Evolutionary conservation across 305 asterid species (phyloP).

Genomic region (Fraxinus ornus): DNA sequence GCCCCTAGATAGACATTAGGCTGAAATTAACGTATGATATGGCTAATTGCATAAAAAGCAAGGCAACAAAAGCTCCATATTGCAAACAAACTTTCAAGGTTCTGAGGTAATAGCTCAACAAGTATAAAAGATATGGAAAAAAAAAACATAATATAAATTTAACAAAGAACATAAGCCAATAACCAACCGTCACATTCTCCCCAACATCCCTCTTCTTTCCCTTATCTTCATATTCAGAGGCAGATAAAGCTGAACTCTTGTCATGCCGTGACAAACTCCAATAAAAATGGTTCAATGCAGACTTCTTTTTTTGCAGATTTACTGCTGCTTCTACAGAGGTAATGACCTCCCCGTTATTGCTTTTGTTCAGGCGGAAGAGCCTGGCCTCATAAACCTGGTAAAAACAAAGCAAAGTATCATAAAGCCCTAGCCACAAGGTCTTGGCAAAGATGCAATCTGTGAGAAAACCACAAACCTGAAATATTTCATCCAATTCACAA

Average conservation of each 20-base stretch:
- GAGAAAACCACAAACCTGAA: constrained; percentile 60
- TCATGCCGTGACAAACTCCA: constrained; percentile 66
- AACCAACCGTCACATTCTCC: constrained; percentile 78
- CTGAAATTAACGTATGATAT: neutral
- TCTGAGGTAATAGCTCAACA: constrained; percentile 1
- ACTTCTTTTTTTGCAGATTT: constrained; percentile 71
- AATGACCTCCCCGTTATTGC: constrained; percentile 64
- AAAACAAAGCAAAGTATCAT: constrained; percentile 26
- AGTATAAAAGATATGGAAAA: neutral
- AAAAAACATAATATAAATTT: constrained; percentile 12
- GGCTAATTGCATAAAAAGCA: neutral
- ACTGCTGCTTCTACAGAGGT: constrained; percentile 89
- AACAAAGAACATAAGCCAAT: constrained; percentile 23
- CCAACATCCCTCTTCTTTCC: constrained; percentile 75
- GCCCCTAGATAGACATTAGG: neutral
- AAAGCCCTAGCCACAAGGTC: constrained; percentile 19
- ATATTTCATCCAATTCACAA: constrained; percentile 92
- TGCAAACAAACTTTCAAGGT: neutral
- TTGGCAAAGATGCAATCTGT: constrained; percentile 14
- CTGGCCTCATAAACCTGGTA: constrained; percentile 88
- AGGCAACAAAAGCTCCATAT: constrained; percentile 2
- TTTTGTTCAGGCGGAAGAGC: constrained; percentile 81
- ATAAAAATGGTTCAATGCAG: constrained; percentile 75
- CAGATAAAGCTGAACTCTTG: constrained; percentile 43
- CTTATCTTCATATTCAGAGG: constrained; percentile 45